Conservation (phyloP, 345 rosid genomes). For the Citrus unshiu region DNA sequence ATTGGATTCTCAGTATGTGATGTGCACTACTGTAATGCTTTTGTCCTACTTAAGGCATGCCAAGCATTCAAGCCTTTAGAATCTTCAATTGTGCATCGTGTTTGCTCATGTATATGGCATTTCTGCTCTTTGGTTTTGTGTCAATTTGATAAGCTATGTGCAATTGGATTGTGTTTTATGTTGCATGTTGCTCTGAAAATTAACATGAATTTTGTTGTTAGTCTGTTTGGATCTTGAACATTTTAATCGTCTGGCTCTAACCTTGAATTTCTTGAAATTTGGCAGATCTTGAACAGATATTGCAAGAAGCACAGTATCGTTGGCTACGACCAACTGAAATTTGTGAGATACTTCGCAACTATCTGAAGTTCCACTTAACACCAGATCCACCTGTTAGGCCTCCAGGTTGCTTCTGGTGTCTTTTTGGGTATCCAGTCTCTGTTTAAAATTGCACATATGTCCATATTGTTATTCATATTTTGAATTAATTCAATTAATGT, state of each 20-base stretch:
- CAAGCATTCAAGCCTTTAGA: background rate
- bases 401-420: slow-evolving; percentile 32
- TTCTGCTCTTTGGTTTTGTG: background rate
- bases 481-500: background rate
- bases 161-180: background rate
- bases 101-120: background rate
- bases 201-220: background rate
- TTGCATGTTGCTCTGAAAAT: background rate
- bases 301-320: slow-evolving; percentile 46
- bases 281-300: slow-evolving; percentile 39
- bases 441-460: background rate
- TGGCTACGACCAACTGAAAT: slow-evolving; percentile 71
- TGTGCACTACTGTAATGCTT: background rate
- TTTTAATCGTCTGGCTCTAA: background rate
- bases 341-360: slow-evolving; percentile 48
- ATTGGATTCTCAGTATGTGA: background rate
- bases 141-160: background rate
- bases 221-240: background rate
- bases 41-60: background rate
- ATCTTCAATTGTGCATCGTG: background rate
- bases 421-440: background rate
- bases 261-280: slow-evolving; percentile 7
- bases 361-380: slow-evolving; percentile 34
- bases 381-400: slow-evolving; percentile 48
- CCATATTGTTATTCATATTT: background rate